Base-by-base conservation (phyloP, 768 basidiomycete genomes). In the Boletus tylopilopsis region DNA sequence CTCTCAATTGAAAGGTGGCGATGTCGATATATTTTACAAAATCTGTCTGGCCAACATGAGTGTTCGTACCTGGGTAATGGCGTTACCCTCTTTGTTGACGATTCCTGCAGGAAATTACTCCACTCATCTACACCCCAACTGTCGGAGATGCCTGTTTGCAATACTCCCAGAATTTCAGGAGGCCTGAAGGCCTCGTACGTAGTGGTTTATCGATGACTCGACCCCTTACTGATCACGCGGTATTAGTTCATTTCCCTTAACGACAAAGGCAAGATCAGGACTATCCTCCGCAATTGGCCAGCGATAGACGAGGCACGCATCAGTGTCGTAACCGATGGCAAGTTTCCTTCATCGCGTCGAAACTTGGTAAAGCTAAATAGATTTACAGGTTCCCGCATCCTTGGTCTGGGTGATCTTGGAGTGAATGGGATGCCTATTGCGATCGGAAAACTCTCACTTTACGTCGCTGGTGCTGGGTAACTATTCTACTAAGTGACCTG, bases 401-500 rank as follows among this genome's bases (percentile, higher is more conserved):
- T 96, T 30, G 94, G 94, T 49, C 71, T 96, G 18, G 94, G 89
- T 15, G 88, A 89, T 60, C 79, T 90, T 36, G 87, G 88, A 30
- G 77, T 87, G 25, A 90, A 90, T 62, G 87, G 87, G 12, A 89
- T 90, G 87, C 85, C 85, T 0, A 92, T 95, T 58, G 82, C 88
- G 8, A 85, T 94, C 43, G 94, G 94, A n/a, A 95, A 96, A 69
- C 76, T 97, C 7, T 90, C 88, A 16, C 77, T 96, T 16, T 95
- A 94, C 64, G 76, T 93, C 49, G 89, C 90, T 18, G 92, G 90
- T 27, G 94, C 90, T 49, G 93, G 93, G 88, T 88, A 68, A 56
- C 74, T 60, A 37, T 40, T 25, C 38, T 10, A 33, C 22, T 49
- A 23, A 37, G 40, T 32, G 7, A 27, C 36, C 32, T 39, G 37